Conservation (phyloP, 306 rosid genomes). For the Quercus rubra region DNA sequence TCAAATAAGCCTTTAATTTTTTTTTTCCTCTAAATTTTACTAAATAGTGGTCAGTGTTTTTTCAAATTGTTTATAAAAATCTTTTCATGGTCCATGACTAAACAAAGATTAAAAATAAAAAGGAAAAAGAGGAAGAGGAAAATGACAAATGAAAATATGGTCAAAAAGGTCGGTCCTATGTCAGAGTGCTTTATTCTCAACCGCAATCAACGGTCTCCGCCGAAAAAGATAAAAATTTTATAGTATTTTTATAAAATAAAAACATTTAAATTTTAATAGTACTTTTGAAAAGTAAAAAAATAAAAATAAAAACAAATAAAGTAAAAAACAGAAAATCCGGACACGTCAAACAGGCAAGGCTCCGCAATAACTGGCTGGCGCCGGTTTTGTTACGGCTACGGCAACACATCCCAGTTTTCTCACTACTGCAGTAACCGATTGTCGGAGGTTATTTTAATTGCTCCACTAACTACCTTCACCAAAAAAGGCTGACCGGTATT, state of each 20-base stretch:
- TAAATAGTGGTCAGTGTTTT: not conserved
- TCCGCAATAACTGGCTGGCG: conserved; percentile 45
- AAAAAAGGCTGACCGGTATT: not conserved
- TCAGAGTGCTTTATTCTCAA: conserved; percentile 79
- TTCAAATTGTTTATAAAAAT: not conserved
- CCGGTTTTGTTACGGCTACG: conserved; percentile 60
- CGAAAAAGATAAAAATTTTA: conserved; percentile 24
- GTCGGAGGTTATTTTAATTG: not conserved
- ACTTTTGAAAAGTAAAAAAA: not conserved
- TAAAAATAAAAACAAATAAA: not conserved
- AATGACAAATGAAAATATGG: conserved; percentile 36
- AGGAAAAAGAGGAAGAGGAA: not conserved
- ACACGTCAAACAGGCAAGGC: conserved; percentile 46
- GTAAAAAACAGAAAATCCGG: not conserved
- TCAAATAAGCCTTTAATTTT: no score
- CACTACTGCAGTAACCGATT: not conserved
- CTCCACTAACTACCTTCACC: not conserved
- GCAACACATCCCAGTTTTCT: conserved; percentile 24
- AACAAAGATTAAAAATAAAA: not conserved
- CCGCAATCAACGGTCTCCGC: conserved; percentile 99
- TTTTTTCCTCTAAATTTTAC: not conserved
- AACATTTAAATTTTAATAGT: no score
- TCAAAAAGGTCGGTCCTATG: conserved; percentile 51
- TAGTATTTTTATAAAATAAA: conserved; percentile 10
- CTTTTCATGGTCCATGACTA: no score